These are phyloP conservation scores for Fragaria nilgerrensis DNA, from an alignment of 306 rosid species.

Conservation along the genomic window DNA sequence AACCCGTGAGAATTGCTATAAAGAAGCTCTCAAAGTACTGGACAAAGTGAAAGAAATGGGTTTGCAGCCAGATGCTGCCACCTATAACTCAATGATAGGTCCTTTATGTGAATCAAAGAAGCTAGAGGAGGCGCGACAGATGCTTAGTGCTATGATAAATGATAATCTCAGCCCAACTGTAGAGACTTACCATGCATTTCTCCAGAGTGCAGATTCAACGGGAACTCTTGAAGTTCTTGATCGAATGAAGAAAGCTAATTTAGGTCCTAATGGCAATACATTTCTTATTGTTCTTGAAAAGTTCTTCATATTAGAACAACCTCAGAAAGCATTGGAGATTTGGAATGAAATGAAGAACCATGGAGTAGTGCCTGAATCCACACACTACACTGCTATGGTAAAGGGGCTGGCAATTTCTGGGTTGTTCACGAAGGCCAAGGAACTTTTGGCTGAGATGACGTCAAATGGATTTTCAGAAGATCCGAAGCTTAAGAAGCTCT, in stretches of 20 bases:
- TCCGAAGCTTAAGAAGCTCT: conserved; percentile 59
- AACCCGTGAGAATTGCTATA: conserved; percentile 59
- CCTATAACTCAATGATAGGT: conserved; percentile 69
- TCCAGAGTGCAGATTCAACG: conserved; percentile 56
- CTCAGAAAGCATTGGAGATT: conserved; percentile 62
- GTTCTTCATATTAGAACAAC: conserved; percentile 56
- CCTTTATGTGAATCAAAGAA: conserved; percentile 71
- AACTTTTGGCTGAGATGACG: conserved; percentile 59
- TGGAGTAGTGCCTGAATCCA: conserved; percentile 47
- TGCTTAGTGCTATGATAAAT: conserved; percentile 53
- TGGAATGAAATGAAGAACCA: conserved; percentile 65
- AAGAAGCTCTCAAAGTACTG: conserved; percentile 75
- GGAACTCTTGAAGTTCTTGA: conserved; percentile 60
- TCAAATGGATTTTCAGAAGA: conserved; percentile 55
- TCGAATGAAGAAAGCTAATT: conserved; percentile 57
- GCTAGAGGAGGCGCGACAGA: conserved; percentile 56
- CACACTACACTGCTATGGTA: conserved; percentile 57
- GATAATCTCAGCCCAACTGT: conserved; percentile 62
- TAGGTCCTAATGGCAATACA: conserved; percentile 58
- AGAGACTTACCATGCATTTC: conserved; percentile 81
- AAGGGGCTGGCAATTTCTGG: conserved; percentile 61
- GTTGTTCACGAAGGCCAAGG: conserved; percentile 59
- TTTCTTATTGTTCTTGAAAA: conserved; percentile 54
- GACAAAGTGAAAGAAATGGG: conserved; percentile 62
- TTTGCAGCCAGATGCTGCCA: conserved; percentile 65